Evolutionary conservation across 345 rosid genomes (phyloP), one percentile per base, ranked within the genome.

Genomic region (Eucalyptus fibrosa): DNA sequence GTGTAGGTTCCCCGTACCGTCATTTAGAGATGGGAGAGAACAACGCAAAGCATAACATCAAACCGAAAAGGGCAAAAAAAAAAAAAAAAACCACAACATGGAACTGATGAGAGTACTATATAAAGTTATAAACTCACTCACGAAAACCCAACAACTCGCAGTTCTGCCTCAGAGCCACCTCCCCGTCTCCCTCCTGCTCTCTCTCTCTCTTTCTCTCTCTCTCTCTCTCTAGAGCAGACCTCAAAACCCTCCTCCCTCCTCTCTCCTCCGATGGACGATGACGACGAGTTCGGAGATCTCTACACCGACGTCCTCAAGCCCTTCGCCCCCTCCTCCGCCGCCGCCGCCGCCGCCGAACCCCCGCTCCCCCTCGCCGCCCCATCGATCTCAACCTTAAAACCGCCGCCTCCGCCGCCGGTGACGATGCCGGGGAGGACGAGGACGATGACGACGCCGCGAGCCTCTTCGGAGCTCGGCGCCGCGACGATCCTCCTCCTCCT

Each of bases 201-300:
- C 21, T 21, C 51, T 37, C 89, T 50, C 86, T 32, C 50, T 49
- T n/a, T n/a, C n/a, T n/a, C 50, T 49, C 67, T 26, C 45, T 44
- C 45, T 44, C 47, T 44, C 89, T 50, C 81, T 42, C 16, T 56
- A 23, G 30, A 56, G 88, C 90, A 87, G 55, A 42, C 90, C 72
- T 87, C n/a, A 45, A 55, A 56, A 81, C 88, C 55, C 86, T 49
- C 86, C 28, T 69, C 50, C 45, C 40, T 55, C 45, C 53, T 87
- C 89, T 88, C 82, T 51, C 89, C 80, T 77, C 47, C 28, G 56
- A 98, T 98, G 99, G 99, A 97, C 87, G 99, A 97, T 77, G 99
- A 98, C 88, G 99, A 98, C 60, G 99, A 98, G 94, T 98, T 98
- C 90, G 99, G 99, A 93, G 99, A 97, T 96, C 99, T 98, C 24